Evolutionary conservation across 2,329 filamentous ascomycete genomes (phyloP).

Genomic region (Reticulascus tulasneorum): DNA sequence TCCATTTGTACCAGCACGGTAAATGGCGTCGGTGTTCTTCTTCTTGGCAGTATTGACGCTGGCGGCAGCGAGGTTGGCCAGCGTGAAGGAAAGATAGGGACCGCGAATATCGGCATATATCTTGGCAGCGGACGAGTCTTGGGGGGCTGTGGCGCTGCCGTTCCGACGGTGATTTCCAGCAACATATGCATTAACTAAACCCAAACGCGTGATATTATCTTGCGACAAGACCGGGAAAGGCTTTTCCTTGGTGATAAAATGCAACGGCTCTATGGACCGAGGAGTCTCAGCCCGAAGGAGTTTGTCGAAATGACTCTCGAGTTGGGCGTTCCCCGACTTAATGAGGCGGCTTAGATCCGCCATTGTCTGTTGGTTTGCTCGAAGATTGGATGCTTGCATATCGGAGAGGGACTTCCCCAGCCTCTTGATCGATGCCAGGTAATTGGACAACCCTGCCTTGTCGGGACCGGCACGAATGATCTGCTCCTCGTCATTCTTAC

Average conservation of each 20-base stretch:
- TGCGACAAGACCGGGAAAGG: conserved; percentile 78
- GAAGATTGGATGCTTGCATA: conserved; percentile 84
- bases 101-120: conserved; percentile 85
- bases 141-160: conserved; percentile 33
- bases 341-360: conserved; percentile 74
- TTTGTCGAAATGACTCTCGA: conserved; percentile 80
- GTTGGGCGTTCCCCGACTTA: conserved; percentile 72
- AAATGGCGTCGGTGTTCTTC: conserved; percentile 77
- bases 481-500: conserved; percentile 85
- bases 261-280: conserved; percentile 78
- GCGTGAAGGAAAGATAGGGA: conserved; percentile 75
- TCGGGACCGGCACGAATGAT: conserved; percentile 87
- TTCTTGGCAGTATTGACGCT: conserved; percentile 80
- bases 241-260: conserved; percentile 85
- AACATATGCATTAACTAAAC: conserved; percentile 77
- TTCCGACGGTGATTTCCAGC: conserved; percentile 51
- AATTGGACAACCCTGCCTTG: conserved; percentile 75
- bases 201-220: conserved; percentile 70
- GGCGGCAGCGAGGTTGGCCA: conserved; percentile 83
- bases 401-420: conserved; percentile 80
- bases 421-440: conserved; percentile 84
- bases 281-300: conserved; percentile 73
- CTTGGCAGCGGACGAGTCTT: conserved; percentile 69
- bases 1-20: conserved; percentile 83
- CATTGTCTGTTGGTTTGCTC: conserved; percentile 86